Conservation (phyloP, 768 basidiomycete species). For the Neoboletus magnificus region DNA sequence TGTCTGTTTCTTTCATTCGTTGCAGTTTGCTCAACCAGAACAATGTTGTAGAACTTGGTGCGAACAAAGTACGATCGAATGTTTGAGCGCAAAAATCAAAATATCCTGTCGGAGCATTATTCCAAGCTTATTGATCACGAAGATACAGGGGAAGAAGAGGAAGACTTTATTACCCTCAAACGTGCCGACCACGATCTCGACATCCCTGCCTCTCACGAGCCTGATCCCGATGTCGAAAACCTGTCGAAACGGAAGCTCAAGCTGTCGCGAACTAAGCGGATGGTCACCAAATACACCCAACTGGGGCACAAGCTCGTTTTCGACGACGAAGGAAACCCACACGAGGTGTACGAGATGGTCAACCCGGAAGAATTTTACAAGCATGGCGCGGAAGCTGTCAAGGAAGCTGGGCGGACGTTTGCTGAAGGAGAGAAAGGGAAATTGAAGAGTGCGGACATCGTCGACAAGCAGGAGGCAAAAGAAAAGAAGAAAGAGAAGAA, state of each 20-base stretch:
- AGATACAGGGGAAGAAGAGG: constrained; percentile 54
- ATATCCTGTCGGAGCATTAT: constrained; percentile 88
- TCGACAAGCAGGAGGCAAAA: constrained; percentile 79
- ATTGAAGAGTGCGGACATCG: constrained; percentile 65
- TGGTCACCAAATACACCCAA: constrained; percentile 57
- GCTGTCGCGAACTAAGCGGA: constrained; percentile 69
- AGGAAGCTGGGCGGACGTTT: constrained; percentile 65
- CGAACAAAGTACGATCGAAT: constrained; percentile 97
- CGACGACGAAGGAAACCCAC: constrained; percentile 81
- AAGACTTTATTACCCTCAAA: constrained; percentile 87
- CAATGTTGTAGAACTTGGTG: constrained; percentile 38
- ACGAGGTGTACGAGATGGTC: constrained; percentile 80
- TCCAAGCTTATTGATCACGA: constrained; percentile 78
- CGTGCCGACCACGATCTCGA: constrained; percentile 86
- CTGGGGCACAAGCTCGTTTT: constrained; percentile 76
- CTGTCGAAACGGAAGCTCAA: constrained; percentile 88
- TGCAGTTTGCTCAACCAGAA: background rate
- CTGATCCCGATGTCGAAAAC: constrained; percentile 40
- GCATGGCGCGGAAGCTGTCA: constrained; percentile 61
- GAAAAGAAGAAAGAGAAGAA: constrained; percentile 92
- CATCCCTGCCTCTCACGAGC: constrained; percentile 39
- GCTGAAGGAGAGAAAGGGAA: constrained; percentile 69
- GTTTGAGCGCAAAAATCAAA: constrained; percentile 96
- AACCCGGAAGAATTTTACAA: constrained; percentile 70
- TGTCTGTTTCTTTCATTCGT: constrained; percentile 5